Evolutionary conservation across 306 rosid genomes (phyloP), one percentile per base, ranked within the genome.

Genomic region (Ormosia semicastrata): DNA sequence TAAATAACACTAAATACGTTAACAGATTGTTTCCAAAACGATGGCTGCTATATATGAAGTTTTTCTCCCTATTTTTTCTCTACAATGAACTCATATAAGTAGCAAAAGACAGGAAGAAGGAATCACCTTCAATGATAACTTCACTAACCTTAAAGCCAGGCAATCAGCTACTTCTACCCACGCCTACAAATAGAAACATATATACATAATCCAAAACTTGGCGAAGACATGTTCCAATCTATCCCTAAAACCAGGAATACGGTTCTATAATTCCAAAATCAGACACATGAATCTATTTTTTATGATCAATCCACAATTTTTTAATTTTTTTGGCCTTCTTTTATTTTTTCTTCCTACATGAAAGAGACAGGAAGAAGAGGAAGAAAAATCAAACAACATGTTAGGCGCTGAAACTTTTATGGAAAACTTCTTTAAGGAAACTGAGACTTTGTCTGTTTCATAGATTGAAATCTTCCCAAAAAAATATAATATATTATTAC

Each of bases 371-470:
- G 29, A 73, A 54, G 58, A 71, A 75, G 37, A 64, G 33, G 24
- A 52, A 71, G 37, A 18, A 9, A 79, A 74, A 49, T 34, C 52
- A 57, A 76, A 59, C 77, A 50, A 78, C 79, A 80, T 62, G 66
- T 49, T n/a, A 78, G 17, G 44, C n/a, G 17, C 52, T 3, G 50
- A 65, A 57, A 40, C 81, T 13, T 47, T 56, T 13, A 32, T 8
- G 17, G 85, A 83, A 83, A 83, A 54, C 18, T 41, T 43, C 62
- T 29, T 1, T 36, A 79, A 37, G 36, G 53, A 15, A 67, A 66
- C 24, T 14, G 3, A 6, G 57, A 12, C 63, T 52, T 18, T 29
- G 24, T 30, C 54, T 8, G 34, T 14, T 78, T 66, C 52, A 18
- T 33, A 69, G n/a, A 33, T 29, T 24, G 8, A n/a, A 52, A 41